These are phyloP conservation scores for Eucalyptus marginata DNA, from an alignment of 345 rosid genomes.

Conservation along the genomic window DNA sequence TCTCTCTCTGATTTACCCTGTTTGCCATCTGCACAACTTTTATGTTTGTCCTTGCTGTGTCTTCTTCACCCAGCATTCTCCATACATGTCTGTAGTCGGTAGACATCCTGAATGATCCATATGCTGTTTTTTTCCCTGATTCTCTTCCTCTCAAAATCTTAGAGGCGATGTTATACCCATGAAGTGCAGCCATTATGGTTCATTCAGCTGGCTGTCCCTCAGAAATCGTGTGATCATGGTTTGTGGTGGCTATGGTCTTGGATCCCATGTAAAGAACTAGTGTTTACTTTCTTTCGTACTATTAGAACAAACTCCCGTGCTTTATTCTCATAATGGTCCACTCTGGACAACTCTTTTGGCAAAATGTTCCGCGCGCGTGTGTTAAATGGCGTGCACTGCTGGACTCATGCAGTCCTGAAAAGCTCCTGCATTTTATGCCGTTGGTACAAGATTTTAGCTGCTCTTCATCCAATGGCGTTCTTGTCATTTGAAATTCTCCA, in stretches of 20 bases:
- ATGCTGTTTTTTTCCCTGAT: not conserved
- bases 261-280: not conserved
- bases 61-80: not conserved
- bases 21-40: not conserved
- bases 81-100: not conserved
- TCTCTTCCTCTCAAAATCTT: not conserved
- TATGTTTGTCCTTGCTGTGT: not conserved
- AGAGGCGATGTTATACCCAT: not conserved
- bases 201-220: not conserved
- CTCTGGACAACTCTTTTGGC: no score
- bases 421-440: not conserved
- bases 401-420: not conserved
- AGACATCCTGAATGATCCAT: not conserved
- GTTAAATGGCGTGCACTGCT: not conserved
- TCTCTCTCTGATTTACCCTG: not conserved
- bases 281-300: not conserved
- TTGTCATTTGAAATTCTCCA: not conserved
- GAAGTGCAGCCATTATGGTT: not conserved
- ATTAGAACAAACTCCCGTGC: not conserved
- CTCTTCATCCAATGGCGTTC: not conserved
- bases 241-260: not conserved
- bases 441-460: not conserved
- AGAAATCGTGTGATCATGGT: not conserved
- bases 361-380: accelerated
- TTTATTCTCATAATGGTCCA: not conserved